Evolutionary conservation across 75 land plant species (phyloP).

Genomic region (Cryptomeria japonica): DNA sequence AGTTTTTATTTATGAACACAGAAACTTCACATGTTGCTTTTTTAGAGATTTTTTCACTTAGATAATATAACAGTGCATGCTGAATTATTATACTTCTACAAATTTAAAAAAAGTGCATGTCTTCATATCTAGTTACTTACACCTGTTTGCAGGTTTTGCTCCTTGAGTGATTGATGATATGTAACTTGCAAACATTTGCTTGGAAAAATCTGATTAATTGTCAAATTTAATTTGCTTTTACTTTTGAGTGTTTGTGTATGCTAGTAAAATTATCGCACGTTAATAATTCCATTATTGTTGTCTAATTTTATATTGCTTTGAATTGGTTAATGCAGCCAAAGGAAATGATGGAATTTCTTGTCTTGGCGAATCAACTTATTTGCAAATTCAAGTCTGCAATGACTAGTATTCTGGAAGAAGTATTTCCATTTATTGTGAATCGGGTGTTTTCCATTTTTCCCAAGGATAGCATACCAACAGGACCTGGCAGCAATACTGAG

Average conservation of each 20-base stretch:
- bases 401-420: constrained; percentile 69
- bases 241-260: neutral
- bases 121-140: neutral
- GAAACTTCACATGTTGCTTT: neutral
- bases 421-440: constrained; percentile 74
- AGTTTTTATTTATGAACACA: neutral
- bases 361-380: constrained; percentile 82
- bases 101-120: neutral
- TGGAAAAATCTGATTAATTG: neutral
- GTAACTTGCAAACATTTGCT: neutral
- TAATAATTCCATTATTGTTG: neutral
- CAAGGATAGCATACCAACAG: constrained; percentile 62
- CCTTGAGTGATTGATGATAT: neutral
- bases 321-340: constrained; percentile 46
- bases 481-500: constrained; percentile 87
- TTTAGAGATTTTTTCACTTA: neutral
- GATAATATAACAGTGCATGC: neutral
- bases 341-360: constrained; percentile 73
- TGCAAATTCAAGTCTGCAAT: constrained; percentile 75
- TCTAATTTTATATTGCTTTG: neutral
- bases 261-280: neutral
- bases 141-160: neutral
- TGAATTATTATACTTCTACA: neutral
- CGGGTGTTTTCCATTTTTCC: constrained; percentile 72
- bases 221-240: neutral